Evolutionary conservation across 768 basidiomycete genomes (phyloP).

Genomic region (Trametes maxima): DNA sequence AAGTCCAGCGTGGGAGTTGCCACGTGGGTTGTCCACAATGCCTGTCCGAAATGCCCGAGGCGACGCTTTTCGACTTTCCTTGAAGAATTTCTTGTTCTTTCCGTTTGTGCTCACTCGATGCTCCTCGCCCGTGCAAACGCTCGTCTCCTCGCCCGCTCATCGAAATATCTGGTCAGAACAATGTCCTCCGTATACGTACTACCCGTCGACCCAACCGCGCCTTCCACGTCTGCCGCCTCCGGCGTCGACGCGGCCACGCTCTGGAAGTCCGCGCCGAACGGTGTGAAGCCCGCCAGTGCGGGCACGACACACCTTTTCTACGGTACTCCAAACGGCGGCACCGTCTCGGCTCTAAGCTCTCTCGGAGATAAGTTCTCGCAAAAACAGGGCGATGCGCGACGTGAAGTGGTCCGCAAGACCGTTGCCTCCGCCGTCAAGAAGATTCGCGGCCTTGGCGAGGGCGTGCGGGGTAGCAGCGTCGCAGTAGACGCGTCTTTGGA

Average conservation of each 20-base stretch:
- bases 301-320: constrained; percentile 70
- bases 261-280: constrained; percentile 53
- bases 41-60: no score
- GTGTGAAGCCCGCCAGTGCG: constrained; percentile 49
- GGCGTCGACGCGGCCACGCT: constrained; percentile 50
- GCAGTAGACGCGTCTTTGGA: constrained; percentile 64
- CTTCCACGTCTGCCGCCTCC: constrained; percentile 33
- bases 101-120: neutral
- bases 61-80: no score
- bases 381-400: constrained; percentile 40
- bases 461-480: constrained; percentile 54
- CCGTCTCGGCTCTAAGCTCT: constrained; percentile 30
- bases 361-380: constrained; percentile 25
- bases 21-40: no score
- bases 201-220: constrained; percentile 53
- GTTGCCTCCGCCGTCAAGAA: constrained; percentile 75
- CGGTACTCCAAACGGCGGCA: constrained; percentile 28
- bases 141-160: constrained; percentile 10
- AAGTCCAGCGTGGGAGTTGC: no score
- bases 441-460: constrained; percentile 59
- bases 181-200: constrained; percentile 41
- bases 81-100: no score
- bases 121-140: neutral
- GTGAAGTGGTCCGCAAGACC: constrained; percentile 72
- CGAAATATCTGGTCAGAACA: neutral